Evolutionary conservation across 2,329 filamentous ascomycete species (phyloP), one percentile per base, ranked within the genome.

Genomic region (Scopulariopsis brevicaulis): DNA sequence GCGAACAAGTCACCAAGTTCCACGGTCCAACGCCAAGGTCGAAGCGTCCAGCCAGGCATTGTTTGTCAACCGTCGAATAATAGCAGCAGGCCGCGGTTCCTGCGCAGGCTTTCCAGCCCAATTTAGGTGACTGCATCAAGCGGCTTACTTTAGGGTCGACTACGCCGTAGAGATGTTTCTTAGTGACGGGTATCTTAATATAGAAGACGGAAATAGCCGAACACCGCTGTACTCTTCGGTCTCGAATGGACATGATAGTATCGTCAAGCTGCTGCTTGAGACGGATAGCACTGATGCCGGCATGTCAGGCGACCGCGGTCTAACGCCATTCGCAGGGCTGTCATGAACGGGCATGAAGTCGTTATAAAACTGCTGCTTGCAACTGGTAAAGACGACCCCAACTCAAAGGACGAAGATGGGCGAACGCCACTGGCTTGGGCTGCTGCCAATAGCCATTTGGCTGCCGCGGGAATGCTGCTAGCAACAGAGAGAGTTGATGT

Each of bases 91-190:
- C 46, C 50, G 7, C n/a, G 57, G n/a, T 12, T 63, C 56, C 22
- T 59, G 54, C 25, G 56, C 59, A 54, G 28, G 46, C 2, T 14
- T 61, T 20, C 58, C 58, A 51, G 60, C 54, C n/a, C 4, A 56
- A 43, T 60, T 65, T 32, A 62, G 58, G 37, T 63, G 62, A 18
- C 53, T 67, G 24, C 63, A 68, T 32, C 28, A 67, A 20, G 62
- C 62, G 20, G 64, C 63, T 56, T 63, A 62, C 15, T 64, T 68
- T 63, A 64, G 65, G 14, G 6, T 64, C 15, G 56, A 60, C 53
- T 22, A 59, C 25, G 53, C 53, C 12, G 20, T 52, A 22, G 34
- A 37, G 34, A 37, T 37, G 34, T 20, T 61, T 10, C 14, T 35
- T 35, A 15, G 11, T 14, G 48, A 34, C 20, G 50, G 28, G 37